Evolutionary conservation across 306 rosid genomes (phyloP), one percentile per base, ranked within the genome.

Genomic region (Hippophae tibetana): DNA sequence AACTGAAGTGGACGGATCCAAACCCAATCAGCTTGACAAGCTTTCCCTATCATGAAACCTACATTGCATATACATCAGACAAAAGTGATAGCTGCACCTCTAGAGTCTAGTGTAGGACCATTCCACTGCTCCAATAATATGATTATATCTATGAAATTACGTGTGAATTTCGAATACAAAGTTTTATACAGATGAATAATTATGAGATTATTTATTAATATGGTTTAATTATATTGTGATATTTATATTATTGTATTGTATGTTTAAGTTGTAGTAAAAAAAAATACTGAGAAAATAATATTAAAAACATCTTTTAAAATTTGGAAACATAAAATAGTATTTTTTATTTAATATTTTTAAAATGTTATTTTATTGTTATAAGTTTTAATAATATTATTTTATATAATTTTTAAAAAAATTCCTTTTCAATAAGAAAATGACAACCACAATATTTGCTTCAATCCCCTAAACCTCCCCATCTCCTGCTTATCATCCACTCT

Each of bases 41-140:
- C 73, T 69, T 41, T 70, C 76, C 7, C 80, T 73, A 54, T 75
- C 74, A 14, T 74, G 87, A 82, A 62, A 68, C 80, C 66, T 45
- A 74, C 87, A 2, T 72, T 47, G 79, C 87, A 12, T 81, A 52
- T 54, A 61, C 55, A 72, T 62, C 25, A 55, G 83, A 79, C 90
- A 87, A 84, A 75, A 38, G 6, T 55, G 80, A 63, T 43, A 83
- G 65, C 75, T 74, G 74, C 74, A 67, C 45, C 63, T 69, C 48
- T 38, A 58, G 42, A 5, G 42, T 64, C 48, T 38, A 58, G 42
- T 6, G 42, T 64, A 66, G 81, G 78, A 27, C 66, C 83, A 69
- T 11, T 42, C 49, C 5, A 31, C 5, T 47, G 51, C 44, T 57
- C 65, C 77, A 78, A 71, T 72, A 58, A 57, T 57, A 66, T 58